phyloP scores from a whole-genome alignment of 2,329 filamentous ascomycete genomes.

The Fusarium beomiforme region DNA sequence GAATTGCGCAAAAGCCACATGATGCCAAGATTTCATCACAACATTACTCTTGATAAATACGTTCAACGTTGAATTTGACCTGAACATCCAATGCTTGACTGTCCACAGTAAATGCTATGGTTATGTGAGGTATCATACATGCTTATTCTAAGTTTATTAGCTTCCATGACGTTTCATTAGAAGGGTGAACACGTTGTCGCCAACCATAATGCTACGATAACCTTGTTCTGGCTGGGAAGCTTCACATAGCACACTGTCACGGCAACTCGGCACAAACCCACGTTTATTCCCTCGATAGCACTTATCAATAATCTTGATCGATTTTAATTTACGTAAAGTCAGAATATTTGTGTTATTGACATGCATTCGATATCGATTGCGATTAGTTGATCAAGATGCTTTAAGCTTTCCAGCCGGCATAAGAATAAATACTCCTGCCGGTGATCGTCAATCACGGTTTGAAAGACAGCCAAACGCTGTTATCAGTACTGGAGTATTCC shows the following conservation, averaged over 20 bases:
- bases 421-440: neutral
- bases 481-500: neutral
- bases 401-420: too few species aligned
- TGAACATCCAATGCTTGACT: neutral
- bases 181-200: neutral
- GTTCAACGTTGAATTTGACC: neutral
- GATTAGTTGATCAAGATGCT: neutral
- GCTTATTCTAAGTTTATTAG: neutral
- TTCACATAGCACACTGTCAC: neutral
- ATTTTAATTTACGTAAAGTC: neutral
- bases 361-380: too few species aligned
- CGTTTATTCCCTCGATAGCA: too few species aligned
- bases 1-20: neutral
- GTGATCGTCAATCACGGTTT: fast-evolving
- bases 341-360: fast-evolving
- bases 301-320: neutral
- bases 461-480: neutral
- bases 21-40: too few species aligned
- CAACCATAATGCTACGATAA: neutral
- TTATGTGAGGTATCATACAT: neutral
- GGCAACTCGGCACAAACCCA: conserved; percentile 1
- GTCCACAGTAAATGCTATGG: neutral
- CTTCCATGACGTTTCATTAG: neutral
- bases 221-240: neutral
- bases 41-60: too few species aligned